Percentiles rank a stretch among this genome's conserved stretches.
These are phyloP conservation scores for Phytophthora megakarya DNA, from an alignment of 352 stramenopile genomes.

Conservation along the genomic window DNA sequence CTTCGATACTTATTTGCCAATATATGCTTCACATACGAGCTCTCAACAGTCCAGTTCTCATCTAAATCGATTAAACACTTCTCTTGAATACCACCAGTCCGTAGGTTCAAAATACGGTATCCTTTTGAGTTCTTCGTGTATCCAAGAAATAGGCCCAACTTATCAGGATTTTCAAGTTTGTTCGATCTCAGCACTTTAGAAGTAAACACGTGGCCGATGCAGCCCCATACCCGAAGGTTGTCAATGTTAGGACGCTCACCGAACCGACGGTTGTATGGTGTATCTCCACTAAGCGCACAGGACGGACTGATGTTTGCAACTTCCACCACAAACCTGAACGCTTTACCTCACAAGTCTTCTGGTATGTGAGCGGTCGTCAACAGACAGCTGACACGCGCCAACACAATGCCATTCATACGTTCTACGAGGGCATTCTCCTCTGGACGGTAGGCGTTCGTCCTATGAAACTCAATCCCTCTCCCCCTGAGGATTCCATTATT, in stretches of 20 bases:
- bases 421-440: conserved; percentile 17
- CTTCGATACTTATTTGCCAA: no score
- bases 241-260: conserved; percentile 1
- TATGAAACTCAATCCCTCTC: conserved; percentile 9
- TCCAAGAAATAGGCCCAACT: conserved; percentile 2
- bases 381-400: neutral
- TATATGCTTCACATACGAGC: no score
- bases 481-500: no score
- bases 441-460: conserved; percentile 17
- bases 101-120: no score
- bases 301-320: conserved; percentile 8
- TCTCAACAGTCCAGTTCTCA: no score
- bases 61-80: no score
- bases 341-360: neutral
- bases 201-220: conserved; percentile 3
- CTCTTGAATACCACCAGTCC: no score
- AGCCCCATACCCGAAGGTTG: conserved; percentile 7
- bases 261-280: neutral
- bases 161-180: conserved; percentile 16
- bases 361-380: conserved; percentile 6
- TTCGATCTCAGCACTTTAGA: conserved; percentile 3
- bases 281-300: conserved; percentile 2
- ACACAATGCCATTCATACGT: conserved; percentile 4
- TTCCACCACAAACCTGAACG: conserved; percentile 2
- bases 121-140: conserved; percentile 1